Base-by-base conservation (phyloP, 306 rosid genomes). In the Quercus gilva region DNA sequence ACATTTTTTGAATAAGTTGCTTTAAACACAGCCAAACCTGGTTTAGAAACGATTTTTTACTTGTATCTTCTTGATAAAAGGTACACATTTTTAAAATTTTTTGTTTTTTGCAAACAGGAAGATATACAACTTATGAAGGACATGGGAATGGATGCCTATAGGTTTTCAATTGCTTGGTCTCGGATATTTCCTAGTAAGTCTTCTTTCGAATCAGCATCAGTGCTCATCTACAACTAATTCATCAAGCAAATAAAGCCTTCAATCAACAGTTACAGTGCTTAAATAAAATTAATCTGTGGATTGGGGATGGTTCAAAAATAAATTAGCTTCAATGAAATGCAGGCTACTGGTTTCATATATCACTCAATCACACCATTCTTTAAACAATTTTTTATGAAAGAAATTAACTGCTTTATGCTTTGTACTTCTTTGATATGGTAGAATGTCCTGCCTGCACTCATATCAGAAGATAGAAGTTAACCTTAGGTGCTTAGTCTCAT, bases 121-220 rank as follows among this genome's bases (percentile, higher is more conserved):
- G 99, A 93, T 55, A 78, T 93, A 43, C 90, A 90, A 57, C 94
- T 90, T 13, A 91, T 96, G 97, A 91, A 93, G 88, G 91, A 96
- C 80, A 56, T 91, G 90, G 98, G 98, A 73, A 70, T 90, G 93
- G 97, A 90, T 79, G 97, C 98, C 71, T 96, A 90, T 76, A 85
- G 98, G 73, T 91, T 95, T 81, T 95, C 99, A 59, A 95, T 95
- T 80, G 88, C 98, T 21, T 96, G 99, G 98, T 60, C 98, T 76
- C 90, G 98, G 31, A 91, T 96, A 79, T 93, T 83, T 53, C 98
- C 97, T 4, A 78, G 99, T 96, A 91, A 85, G 90, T 80, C 58
- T 31, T 33, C 20, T 26, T 74, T 49, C 26, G 21, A 65, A 29
- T 13, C 12, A 28, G 17, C 37, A 63, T 28, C 10, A 14, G n/a